These are phyloP conservation scores for Botrytis deweyae DNA, from an alignment of 2,329 filamentous ascomycete genomes.

Conservation along the genomic window DNA sequence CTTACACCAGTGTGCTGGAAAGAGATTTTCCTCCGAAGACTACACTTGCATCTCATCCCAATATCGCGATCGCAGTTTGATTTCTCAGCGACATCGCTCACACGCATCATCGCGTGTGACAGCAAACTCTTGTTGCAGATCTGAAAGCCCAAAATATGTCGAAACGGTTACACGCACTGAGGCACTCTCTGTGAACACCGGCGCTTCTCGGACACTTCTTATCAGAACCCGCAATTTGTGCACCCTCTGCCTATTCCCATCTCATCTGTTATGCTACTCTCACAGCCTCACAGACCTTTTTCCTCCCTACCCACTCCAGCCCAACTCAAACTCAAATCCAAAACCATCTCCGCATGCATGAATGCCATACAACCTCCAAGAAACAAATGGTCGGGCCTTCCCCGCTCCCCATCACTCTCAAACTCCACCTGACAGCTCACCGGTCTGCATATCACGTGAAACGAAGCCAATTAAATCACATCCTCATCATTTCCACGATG, in stretches of 20 bases:
- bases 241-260: neutral
- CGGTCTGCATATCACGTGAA: conserved; percentile 1
- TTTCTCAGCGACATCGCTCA: neutral
- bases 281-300: neutral
- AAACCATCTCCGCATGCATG: neutral
- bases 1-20: neutral
- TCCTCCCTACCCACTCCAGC: neutral
- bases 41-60: neutral
- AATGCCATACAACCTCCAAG: neutral
- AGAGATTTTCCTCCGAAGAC: neutral
- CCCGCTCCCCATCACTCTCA: neutral
- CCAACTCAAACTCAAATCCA: neutral
- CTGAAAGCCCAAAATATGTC: neutral
- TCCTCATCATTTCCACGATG: neutral
- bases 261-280: neutral
- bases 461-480: neutral
- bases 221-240: neutral
- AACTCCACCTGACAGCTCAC: neutral
- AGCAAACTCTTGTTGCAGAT: neutral
- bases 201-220: neutral
- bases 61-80: neutral
- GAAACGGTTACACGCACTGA: neutral
- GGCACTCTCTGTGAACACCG: neutral
- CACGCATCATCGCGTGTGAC: neutral
- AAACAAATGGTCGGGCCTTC: neutral